Percentiles rank a stretch among this genome's conserved stretches.
Conservation (phyloP, 2,329 filamentous ascomycete species). For the Venturia effusa region DNA sequence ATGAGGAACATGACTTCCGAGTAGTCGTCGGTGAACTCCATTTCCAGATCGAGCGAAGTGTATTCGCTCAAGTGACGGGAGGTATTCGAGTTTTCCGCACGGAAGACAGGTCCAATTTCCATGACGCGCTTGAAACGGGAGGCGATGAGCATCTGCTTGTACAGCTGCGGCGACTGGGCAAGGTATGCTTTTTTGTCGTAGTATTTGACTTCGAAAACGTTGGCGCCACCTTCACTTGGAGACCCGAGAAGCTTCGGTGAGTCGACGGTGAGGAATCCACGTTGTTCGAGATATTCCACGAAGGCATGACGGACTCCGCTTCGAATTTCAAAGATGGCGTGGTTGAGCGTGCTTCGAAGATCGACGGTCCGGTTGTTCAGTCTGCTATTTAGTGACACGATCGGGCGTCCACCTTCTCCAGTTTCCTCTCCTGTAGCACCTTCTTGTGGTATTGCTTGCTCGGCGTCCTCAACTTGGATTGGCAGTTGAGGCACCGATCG, state of each 20-base stretch:
- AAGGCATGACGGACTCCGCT: constrained; percentile 60
- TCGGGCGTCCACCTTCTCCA: constrained; percentile 47
- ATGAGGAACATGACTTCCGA: constrained; percentile 62
- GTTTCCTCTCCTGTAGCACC: constrained; percentile 38
- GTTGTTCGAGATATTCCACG: constrained; percentile 63
- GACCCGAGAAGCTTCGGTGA: constrained; percentile 83
- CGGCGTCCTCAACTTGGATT: constrained; percentile 45
- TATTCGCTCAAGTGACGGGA: constrained; percentile 82
- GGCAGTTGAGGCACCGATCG: constrained; percentile 49
- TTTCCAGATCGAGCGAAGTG: constrained; percentile 79
- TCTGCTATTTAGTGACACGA: constrained; percentile 72
- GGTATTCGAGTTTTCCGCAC: constrained; percentile 79
- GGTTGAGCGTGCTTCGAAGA: constrained; percentile 81
- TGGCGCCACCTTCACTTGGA: constrained; percentile 83
- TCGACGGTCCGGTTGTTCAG: constrained; percentile 90
- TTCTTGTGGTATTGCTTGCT: constrained; percentile 36
- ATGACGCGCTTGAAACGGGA: constrained; percentile 68
- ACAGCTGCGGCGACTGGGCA: constrained; percentile 73
- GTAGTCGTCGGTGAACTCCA: constrained; percentile 75
- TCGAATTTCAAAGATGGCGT: constrained; percentile 69
- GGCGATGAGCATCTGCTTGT: constrained; percentile 80
- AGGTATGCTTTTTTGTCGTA: constrained; percentile 75
- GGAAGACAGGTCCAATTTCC: constrained; percentile 70
- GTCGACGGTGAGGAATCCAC: constrained; percentile 73
- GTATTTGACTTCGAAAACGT: constrained; percentile 84